Evolutionary conservation across 352 stramenopile genomes (phyloP).

Genomic region (Aphanomyces astaci): DNA sequence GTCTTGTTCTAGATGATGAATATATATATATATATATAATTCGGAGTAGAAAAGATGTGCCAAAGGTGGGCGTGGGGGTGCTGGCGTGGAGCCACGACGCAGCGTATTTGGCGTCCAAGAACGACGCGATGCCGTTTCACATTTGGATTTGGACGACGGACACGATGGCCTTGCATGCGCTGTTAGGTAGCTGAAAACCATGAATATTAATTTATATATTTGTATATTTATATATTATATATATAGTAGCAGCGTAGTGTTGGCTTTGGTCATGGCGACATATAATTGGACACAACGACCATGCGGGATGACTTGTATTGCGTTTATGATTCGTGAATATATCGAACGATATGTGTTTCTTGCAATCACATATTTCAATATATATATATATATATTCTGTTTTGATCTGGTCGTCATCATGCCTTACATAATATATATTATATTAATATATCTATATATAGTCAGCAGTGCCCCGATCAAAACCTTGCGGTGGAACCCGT

Average conservation of each 20-base stretch:
- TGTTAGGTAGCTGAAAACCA: slow-evolving; percentile 16
- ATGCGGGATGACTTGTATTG: too few species aligned
- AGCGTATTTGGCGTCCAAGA: slow-evolving; percentile 61
- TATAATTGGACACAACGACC: too few species aligned
- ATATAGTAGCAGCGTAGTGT: too few species aligned
- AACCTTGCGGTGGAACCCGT: slow-evolving; percentile 55
- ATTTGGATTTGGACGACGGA: slow-evolving; percentile 79
- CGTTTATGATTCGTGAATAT: too few species aligned
- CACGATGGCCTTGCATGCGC: slow-evolving; percentile 55
- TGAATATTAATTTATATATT: not conserved
- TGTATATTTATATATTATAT: too few species aligned
- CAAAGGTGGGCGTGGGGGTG: slow-evolving; percentile 60
- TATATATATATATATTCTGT: too few species aligned
- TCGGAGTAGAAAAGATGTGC: slow-evolving; percentile 64
- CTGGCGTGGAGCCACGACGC: slow-evolving; percentile 61
- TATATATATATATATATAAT: too few species aligned
- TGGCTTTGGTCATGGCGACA: too few species aligned
- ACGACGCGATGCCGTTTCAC: slow-evolving; percentile 76
- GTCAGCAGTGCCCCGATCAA: slow-evolving; percentile 56
- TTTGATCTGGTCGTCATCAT: not conserved
- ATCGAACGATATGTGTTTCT: too few species aligned
- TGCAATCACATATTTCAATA: too few species aligned
- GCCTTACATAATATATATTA: too few species aligned
- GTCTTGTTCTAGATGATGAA: not conserved
- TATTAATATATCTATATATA: not conserved